These are phyloP conservation scores for Phytophthora citricola DNA, from an alignment of 352 stramenopile genomes.

Conservation along the genomic window DNA sequence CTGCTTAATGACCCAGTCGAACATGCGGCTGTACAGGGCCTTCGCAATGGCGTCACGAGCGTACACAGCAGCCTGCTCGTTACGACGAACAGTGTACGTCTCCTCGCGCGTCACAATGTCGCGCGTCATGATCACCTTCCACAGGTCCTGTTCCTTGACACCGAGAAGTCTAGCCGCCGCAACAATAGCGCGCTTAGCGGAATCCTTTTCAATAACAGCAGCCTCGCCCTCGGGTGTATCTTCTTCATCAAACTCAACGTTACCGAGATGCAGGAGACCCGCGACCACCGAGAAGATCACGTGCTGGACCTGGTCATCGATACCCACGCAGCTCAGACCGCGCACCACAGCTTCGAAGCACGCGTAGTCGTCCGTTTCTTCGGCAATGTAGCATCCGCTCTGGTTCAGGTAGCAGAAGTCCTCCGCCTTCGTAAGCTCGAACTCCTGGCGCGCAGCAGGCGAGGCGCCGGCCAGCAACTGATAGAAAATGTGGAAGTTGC, in stretches of 20 bases:
- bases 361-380: slow-evolving; percentile 92
- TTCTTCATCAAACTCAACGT: slow-evolving; percentile 95
- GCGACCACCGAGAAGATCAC: slow-evolving; percentile 93
- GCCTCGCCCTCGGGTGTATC: slow-evolving; percentile 84
- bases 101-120: slow-evolving; percentile 87
- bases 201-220: slow-evolving; percentile 74
- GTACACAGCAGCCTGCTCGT: slow-evolving; percentile 87
- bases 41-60: slow-evolving; percentile 94
- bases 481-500: slow-evolving; percentile 97
- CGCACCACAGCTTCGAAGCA: slow-evolving; percentile 79
- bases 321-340: slow-evolving; percentile 80
- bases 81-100: slow-evolving; percentile 84
- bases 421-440: slow-evolving; percentile 77
- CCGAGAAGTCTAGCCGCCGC: slow-evolving; percentile 71
- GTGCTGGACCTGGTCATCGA: slow-evolving; percentile 71
- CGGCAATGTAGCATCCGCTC: slow-evolving; percentile 92
- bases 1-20: slow-evolving; percentile 93
- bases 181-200: slow-evolving; percentile 64
- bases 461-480: slow-evolving; percentile 86
- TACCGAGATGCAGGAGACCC: slow-evolving; percentile 96
- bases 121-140: slow-evolving; percentile 86
- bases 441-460: slow-evolving; percentile 54
- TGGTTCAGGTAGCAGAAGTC: slow-evolving; percentile 96
- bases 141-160: slow-evolving; percentile 65
- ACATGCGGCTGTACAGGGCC: slow-evolving; percentile 92